phyloP scores from a whole-genome alignment of 2,329 filamentous ascomycete species.

The Proliferodiscus dingleyae region DNA sequence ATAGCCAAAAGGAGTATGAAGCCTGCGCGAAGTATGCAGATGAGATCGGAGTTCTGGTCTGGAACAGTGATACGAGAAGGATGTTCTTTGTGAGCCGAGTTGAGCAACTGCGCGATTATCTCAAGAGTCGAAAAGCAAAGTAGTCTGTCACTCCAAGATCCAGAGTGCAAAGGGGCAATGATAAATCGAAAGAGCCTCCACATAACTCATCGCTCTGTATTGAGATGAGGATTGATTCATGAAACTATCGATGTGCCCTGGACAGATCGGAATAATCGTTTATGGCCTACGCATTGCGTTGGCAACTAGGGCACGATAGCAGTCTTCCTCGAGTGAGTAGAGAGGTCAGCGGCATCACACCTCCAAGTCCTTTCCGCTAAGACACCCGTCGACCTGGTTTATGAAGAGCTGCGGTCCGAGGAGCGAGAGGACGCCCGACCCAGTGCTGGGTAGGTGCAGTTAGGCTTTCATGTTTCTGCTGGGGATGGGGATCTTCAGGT shows the following conservation, averaged over 20 bases:
- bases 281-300: no score
- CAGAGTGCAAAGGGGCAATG: slow-evolving; percentile 41
- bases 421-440: no score
- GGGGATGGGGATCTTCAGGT: no score
- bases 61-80: slow-evolving; percentile 73
- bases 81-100: slow-evolving; percentile 91
- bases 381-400: no score
- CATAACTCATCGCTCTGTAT: slow-evolving; percentile 22
- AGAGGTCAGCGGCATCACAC: no score
- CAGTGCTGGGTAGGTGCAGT: no score
- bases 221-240: slow-evolving; percentile 1
- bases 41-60: slow-evolving; percentile 83
- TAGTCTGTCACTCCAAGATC: slow-evolving; percentile 64
- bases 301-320: no score
- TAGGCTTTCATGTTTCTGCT: no score
- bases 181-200: neutral
- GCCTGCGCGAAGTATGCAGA: slow-evolving; percentile 74
- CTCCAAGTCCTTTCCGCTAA: no score
- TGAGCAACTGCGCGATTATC: slow-evolving; percentile 80
- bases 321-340: no score
- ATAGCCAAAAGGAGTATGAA: slow-evolving; percentile 63
- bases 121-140: slow-evolving; percentile 59
- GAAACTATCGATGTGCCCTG: neutral
- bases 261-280: no score
- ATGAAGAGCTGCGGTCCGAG: no score